Evolutionary conservation across 257 asterid species (phyloP).

Genomic region (Penstemon barbatus): DNA sequence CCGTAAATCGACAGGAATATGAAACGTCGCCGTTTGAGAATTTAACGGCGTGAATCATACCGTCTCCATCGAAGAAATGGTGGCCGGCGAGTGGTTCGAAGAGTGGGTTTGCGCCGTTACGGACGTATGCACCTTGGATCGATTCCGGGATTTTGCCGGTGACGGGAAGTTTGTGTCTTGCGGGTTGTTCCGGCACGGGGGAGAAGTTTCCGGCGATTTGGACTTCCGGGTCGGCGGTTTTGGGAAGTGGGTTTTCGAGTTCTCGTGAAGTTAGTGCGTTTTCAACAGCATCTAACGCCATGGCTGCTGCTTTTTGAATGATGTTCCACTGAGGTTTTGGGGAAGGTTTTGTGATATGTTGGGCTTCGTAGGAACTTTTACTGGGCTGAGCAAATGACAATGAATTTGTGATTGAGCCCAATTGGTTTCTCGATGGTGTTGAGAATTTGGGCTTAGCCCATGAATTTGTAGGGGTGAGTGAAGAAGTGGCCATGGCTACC

Average conservation of each 20-base stretch:
- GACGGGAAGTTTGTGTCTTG: constrained; percentile 55
- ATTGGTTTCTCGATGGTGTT: constrained; percentile 20
- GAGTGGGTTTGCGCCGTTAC: constrained; percentile 94
- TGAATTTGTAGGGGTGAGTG: constrained; percentile 32
- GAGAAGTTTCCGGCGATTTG: constrained; percentile 93
- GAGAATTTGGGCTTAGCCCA: constrained; percentile 44
- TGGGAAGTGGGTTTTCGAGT: constrained; percentile 68
- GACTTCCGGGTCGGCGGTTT: constrained; percentile 82
- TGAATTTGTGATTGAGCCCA: constrained; percentile 25
- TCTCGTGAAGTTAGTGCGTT: constrained; percentile 59
- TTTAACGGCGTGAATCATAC: constrained; percentile 89
- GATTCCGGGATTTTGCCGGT: constrained; percentile 64
- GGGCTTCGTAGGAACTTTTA: constrained; percentile 24
- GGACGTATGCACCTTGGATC: constrained; percentile 68
- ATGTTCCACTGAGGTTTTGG: constrained; percentile 59
- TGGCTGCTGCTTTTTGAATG: constrained; percentile 73
- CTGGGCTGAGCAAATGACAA: constrained; percentile 24
- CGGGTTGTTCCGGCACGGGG: constrained; percentile 89
- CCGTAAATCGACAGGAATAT: constrained; percentile 87
- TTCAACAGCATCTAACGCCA: constrained; percentile 83
- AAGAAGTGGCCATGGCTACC: constrained; percentile 55
- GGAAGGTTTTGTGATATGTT: neutral
- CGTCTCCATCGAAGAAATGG: constrained; percentile 98
- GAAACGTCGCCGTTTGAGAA: constrained; percentile 64
- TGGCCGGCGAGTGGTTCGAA: constrained; percentile 91